These are phyloP conservation scores for Cucumis melo DNA, from an alignment of 306 rosid genomes.

Conservation along the genomic window DNA sequence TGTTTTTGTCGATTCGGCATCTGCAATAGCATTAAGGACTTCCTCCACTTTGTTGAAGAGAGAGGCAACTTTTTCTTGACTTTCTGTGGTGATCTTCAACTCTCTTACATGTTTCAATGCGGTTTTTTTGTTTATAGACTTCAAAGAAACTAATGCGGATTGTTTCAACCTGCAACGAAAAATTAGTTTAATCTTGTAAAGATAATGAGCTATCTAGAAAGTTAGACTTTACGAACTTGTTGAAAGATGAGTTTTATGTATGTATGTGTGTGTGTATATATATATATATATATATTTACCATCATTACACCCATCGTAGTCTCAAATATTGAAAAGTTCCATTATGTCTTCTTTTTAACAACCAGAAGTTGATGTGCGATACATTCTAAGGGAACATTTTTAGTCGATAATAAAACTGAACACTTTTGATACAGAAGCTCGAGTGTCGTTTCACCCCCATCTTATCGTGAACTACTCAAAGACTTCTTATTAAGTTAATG, in stretches of 20 bases:
- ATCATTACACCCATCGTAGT: neutral
- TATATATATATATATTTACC: neutral
- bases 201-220: neutral
- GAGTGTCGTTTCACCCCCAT: neutral
- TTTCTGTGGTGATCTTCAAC: conserved; percentile 42
- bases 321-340: neutral
- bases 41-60: conserved; percentile 82
- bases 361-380: neutral
- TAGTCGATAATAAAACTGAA: neutral
- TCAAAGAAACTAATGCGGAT: conserved; percentile 58
- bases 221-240: neutral
- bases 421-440: neutral
- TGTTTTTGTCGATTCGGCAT: conserved; percentile 79
- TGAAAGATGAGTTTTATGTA: neutral
- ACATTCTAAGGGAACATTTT: neutral
- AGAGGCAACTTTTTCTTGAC: conserved; percentile 59
- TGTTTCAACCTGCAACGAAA: conserved; percentile 44
- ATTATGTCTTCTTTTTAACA: neutral
- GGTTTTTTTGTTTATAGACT: conserved; percentile 54
- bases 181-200: neutral
- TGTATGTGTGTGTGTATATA: too few species aligned
- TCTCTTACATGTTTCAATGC: conserved; percentile 80
- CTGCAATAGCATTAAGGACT: conserved; percentile 45
- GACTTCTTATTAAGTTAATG: neutral
- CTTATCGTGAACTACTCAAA: neutral